Conservation (phyloP, 352 stramenopile species). For the Phytophthora nicotianae region DNA sequence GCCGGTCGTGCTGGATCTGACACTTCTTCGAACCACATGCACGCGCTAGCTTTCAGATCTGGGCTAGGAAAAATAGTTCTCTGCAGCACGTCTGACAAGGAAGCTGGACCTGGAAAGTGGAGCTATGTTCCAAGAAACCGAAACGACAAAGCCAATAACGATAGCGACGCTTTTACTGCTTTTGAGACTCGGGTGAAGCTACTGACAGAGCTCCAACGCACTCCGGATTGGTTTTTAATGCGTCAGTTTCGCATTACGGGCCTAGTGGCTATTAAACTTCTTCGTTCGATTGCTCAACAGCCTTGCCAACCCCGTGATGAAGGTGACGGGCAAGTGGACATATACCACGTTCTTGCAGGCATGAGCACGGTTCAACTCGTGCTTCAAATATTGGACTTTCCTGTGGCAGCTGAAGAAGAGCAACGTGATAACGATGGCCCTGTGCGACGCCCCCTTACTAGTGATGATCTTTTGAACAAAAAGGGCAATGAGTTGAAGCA, state of each 20-base stretch:
- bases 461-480: background rate
- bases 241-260: background rate
- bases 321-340: background rate
- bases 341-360: background rate
- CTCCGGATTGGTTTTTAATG: slow-evolving; percentile 16
- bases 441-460: background rate
- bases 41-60: background rate
- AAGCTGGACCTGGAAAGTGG: slow-evolving; percentile 1
- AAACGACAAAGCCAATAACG: background rate
- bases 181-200: background rate
- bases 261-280: background rate
- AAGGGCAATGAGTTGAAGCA: background rate
- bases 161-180: background rate
- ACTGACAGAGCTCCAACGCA: background rate
- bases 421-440: background rate
- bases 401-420: background rate
- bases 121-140: background rate
- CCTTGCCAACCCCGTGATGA: background rate
- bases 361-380: background rate
- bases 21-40: background rate
- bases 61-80: slow-evolving; percentile 1
- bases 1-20: background rate
- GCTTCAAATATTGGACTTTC: background rate
- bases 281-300: background rate
- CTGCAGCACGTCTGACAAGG: background rate